Percentiles rank a stretch among this genome's conserved stretches.
Evolutionary conservation across 768 basidiomycete species (phyloP).

Genomic region (Xerocomellus intermedius): DNA sequence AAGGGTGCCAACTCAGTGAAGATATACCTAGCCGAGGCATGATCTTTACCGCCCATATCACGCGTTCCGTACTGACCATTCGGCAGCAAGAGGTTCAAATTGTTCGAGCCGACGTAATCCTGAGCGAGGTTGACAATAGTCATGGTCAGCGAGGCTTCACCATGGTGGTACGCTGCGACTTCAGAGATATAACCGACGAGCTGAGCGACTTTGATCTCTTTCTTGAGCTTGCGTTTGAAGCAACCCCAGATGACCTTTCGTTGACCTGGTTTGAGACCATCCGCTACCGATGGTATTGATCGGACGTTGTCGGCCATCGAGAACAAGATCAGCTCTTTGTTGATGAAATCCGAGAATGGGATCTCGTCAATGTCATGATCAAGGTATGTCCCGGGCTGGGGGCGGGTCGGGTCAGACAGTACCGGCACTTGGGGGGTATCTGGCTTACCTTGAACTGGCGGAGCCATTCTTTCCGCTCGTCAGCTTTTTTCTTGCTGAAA

Average conservation of each 20-base stretch:
- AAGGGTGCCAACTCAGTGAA: constrained; percentile 77
- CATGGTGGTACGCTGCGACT: constrained; percentile 95
- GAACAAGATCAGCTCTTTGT: constrained; percentile 95
- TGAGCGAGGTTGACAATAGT: constrained; percentile 96
- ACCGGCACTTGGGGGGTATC: neutral
- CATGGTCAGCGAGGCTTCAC: constrained; percentile 79
- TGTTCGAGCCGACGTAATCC: constrained; percentile 93
- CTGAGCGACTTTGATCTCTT: constrained; percentile 94
- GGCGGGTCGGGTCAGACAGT: neutral
- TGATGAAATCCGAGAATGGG: constrained; percentile 92
- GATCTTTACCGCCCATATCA: constrained; percentile 90
- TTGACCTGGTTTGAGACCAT: constrained; percentile 97
- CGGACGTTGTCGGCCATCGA: constrained; percentile 99
- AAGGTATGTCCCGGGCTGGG: constrained; percentile 87
- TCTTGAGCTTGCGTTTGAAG: constrained; percentile 92
- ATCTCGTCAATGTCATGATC: constrained; percentile 88
- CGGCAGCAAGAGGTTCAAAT: constrained; percentile 83
- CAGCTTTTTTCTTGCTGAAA: constrained; percentile 99
- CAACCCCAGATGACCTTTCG: constrained; percentile 95
- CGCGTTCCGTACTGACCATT: constrained; percentile 97
- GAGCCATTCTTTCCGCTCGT: constrained; percentile 98
- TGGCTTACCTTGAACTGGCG: constrained; percentile 77
- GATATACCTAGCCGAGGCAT: constrained; percentile 95
- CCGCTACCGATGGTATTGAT: constrained; percentile 91
- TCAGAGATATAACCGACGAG: constrained; percentile 94